Conservation (phyloP, 2,329 filamentous ascomycete genomes). For the Coniochaeta hoffmannii region DNA sequence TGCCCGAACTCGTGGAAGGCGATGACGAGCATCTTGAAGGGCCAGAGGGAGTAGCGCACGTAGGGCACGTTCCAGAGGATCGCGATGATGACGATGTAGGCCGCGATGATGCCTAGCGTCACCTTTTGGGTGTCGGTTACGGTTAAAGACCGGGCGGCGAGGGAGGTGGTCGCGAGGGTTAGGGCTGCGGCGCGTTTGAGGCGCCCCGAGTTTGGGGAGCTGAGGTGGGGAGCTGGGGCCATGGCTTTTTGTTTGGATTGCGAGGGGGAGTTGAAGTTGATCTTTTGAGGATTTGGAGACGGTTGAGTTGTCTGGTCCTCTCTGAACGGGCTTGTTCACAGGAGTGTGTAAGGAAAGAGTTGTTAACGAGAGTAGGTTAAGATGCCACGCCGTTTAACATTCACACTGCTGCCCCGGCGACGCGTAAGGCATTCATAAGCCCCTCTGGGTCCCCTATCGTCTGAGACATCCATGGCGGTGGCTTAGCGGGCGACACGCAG, state of each 20-base stretch:
- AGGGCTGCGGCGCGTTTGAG: slow-evolving; percentile 7
- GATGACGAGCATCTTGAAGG: slow-evolving; percentile 83
- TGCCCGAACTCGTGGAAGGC: slow-evolving; percentile 78
- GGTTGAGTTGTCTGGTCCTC: too few species aligned
- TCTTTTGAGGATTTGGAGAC: background rate
- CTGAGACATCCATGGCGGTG: background rate
- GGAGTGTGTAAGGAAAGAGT: background rate
- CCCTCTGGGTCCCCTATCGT: background rate
- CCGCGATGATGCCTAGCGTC: slow-evolving; percentile 57
- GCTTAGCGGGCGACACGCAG: background rate
- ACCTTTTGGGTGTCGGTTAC: slow-evolving; percentile 63
- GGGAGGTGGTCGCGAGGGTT: slow-evolving; percentile 2
- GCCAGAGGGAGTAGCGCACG: slow-evolving; percentile 67
- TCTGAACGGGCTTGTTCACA: too few species aligned
- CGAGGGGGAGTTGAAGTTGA: background rate
- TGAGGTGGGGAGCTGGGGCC: background rate
- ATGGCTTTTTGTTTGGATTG: too few species aligned
- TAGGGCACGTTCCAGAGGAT: slow-evolving; percentile 76
- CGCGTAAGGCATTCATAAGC: background rate
- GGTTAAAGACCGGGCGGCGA: slow-evolving; percentile 44
- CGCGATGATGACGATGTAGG: slow-evolving; percentile 66
- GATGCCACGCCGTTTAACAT: background rate
- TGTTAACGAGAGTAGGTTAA: background rate
- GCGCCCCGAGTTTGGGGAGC: background rate
- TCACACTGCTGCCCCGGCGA: background rate